These are phyloP conservation scores for Trichodelitschia bisporula DNA, from an alignment of 495 filamentous ascomycete species.

Conservation along the genomic window DNA sequence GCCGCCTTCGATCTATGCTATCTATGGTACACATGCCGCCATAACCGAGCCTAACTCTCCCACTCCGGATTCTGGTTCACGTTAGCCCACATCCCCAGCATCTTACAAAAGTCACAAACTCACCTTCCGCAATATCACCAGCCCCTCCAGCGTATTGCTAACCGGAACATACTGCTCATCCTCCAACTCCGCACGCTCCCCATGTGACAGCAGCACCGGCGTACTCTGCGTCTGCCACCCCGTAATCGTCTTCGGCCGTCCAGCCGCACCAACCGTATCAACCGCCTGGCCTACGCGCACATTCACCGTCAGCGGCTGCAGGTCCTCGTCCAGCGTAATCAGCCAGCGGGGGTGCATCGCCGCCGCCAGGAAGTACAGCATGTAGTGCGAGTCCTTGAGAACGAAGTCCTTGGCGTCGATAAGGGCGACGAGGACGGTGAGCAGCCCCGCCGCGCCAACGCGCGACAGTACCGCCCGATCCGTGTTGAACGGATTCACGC, in stretches of 20 bases:
- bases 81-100: not conserved
- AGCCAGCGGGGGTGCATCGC: constrained; percentile 94
- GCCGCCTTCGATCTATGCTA: not conserved
- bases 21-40: not conserved
- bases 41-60: not conserved
- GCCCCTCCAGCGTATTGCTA: constrained; percentile 72
- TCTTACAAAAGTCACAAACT: constrained; percentile 4
- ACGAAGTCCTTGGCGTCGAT: constrained; percentile 93
- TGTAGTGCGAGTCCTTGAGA: constrained; percentile 67
- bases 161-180: constrained; percentile 91
- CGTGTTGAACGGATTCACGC: constrained; percentile 91
- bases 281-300: constrained; percentile 95
- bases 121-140: constrained; percentile 95
- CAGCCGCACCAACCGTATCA: constrained; percentile 92
- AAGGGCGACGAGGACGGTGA: constrained; percentile 73
- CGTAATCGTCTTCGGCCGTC: constrained; percentile 93
- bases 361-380: constrained; percentile 94
- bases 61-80: constrained; percentile 1
- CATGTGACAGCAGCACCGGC: constrained; percentile 74
- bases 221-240: constrained; percentile 99
- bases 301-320: constrained; percentile 85
- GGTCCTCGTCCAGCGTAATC: constrained; percentile 79
- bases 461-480: constrained; percentile 86
- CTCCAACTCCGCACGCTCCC: constrained; percentile 87
- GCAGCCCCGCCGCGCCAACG: constrained; percentile 70